Base-by-base conservation (phyloP, 768 basidiomycete genomes). In the Lactarius hatsudake region DNA sequence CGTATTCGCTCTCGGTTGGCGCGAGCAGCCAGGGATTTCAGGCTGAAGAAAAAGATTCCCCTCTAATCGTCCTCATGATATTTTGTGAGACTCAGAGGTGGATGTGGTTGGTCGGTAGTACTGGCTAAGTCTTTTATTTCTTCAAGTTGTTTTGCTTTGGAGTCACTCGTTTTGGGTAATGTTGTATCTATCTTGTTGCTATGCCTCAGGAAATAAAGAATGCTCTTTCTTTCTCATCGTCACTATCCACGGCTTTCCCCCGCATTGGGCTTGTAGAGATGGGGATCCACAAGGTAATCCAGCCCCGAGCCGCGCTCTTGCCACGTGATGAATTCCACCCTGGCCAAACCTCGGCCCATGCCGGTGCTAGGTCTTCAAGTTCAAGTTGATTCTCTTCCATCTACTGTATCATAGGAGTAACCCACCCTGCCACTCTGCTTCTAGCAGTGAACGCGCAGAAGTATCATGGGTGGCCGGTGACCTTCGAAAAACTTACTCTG, bases 1-100 rank as follows among this genome's bases (percentile, higher is more conserved):
- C 43, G 18, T 77, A 76, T 67, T 73, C 59, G 0, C 73, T 80
- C 64, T 68, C 72, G 18, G 74, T 75, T 10, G 79, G 79, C 30
- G 65, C 69, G 36, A 71, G 71, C 61, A 71, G 71, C 40, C 65
- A n/a, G 71, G 2, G 65, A 71, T 20, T 48, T 61, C 38, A 66
- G 65, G 55, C 54, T 71, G 43, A 55, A 45, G 1, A 48, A 60
- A 20, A 62, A 13, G n/a, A 20, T 69, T 30, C 57, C 56, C 3
- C 23, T 67, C 51, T 63, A 3, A 62, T 36, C 9, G 9, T n/a
- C 40, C 13, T 5, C 18, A n/a, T n/a, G 32, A 61, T 10, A 2
- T 55, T 55, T 30, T 30, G 0, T 54, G n/a, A 53, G 17, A 42
- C 40, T 42, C 17, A 5, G 40, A 17, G 40, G 6, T 17, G 40